Conservation (phyloP, 225 moss, liverwort and hornwort species). For the Thuidium tamariscinum region DNA sequence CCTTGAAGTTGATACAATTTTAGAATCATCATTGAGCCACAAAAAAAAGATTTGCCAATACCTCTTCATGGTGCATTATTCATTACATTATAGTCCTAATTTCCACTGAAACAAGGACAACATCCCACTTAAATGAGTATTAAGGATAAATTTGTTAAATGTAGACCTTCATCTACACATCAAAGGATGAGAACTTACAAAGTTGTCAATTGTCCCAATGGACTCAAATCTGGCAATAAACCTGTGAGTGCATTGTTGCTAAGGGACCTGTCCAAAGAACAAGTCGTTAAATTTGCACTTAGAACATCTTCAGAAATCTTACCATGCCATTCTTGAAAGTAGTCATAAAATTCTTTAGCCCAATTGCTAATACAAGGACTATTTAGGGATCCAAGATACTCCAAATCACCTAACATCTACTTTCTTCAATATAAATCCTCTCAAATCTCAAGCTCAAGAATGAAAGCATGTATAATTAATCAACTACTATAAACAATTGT, state of each 20-base stretch:
- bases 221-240: neutral
- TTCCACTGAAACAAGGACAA: neutral
- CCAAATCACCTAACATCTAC: no score
- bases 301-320: neutral
- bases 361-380: neutral
- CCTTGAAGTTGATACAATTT: neutral
- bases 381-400: neutral
- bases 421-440: neutral
- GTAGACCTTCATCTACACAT: neutral
- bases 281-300: neutral
- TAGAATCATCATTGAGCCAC: neutral
- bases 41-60: neutral
- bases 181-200: neutral
- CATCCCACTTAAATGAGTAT: neutral
- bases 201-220: neutral
- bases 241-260: neutral
- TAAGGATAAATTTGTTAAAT: neutral
- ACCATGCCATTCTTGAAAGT: neutral
- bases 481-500: neutral
- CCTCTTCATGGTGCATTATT: neutral
- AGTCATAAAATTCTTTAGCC: neutral
- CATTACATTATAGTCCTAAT: neutral
- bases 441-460: neutral
- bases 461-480: neutral
- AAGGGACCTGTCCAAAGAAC: neutral